A percentile compares a stretch with the other conserved stretches of the same genome.
phyloP scores from a whole-genome alignment of 1,284 basidiomycete genomes.

The Cutaneotrichosporon curvatum region DNA sequence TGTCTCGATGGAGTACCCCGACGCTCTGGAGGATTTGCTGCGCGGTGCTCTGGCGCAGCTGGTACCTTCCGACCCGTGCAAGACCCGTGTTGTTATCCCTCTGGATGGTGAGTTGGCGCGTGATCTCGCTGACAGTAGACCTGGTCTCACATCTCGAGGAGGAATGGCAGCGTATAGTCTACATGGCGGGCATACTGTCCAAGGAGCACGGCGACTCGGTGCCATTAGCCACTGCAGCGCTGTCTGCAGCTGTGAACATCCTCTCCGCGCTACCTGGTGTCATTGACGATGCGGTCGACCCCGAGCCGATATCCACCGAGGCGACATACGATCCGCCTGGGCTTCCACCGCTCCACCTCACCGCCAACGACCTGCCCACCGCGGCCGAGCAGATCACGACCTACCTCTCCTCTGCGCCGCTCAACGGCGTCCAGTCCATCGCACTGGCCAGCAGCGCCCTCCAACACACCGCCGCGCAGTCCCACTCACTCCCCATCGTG shows the following conservation, averaged over 20 bases:
- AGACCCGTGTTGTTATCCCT: conserved; percentile 19
- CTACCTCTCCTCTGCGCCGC: conserved; percentile 9
- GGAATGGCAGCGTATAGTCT: neutral
- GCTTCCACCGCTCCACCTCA: conserved; percentile 7
- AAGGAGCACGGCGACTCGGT: neutral
- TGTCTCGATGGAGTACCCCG: conserved; percentile 23
- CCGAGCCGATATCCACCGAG: neutral
- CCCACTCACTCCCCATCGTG: conserved; percentile 19
- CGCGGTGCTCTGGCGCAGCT: conserved; percentile 9
- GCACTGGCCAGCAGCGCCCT: conserved; percentile 15
- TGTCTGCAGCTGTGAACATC: neutral
- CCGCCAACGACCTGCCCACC: neutral
- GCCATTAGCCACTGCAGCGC: neutral
- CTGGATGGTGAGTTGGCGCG: conserved; percentile 1
- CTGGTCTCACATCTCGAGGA: neutral
- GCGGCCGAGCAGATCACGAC: neutral
- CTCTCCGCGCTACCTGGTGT: neutral
- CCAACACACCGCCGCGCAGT: conserved; percentile 14
- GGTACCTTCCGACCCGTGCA: conserved; percentile 14
- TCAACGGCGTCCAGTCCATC: conserved; percentile 5
- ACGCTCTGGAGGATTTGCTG: conserved; percentile 30
- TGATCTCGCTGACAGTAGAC: neutral
- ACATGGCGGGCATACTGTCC: too few species aligned
- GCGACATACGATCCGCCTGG: conserved; percentile 12
- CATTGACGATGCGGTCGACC: neutral